phyloP scores from a whole-genome alignment of 2,329 filamentous ascomycete genomes.

The Colletotrichum eremochloae region DNA sequence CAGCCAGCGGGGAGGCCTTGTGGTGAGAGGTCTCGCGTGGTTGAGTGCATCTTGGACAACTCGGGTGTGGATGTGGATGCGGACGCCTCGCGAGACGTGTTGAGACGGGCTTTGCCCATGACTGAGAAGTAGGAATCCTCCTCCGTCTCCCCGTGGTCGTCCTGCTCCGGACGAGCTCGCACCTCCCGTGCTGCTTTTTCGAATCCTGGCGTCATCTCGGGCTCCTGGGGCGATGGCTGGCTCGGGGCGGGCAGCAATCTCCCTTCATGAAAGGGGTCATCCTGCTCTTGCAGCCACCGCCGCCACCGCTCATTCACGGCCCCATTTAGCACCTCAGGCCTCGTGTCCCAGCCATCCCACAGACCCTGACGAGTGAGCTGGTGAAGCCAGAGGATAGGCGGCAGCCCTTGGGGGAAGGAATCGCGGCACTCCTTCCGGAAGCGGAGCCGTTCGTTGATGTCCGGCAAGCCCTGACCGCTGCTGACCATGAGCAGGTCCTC shows the following conservation, averaged over 20 bases:
- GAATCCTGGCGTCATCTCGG: background rate
- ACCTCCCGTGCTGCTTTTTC: background rate
- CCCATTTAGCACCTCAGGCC: constrained; percentile 36
- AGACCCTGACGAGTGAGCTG: constrained; percentile 42
- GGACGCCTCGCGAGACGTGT: constrained; percentile 24
- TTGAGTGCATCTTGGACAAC: constrained; percentile 7
- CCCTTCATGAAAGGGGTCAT: constrained; percentile 35
- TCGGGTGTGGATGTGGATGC: background rate
- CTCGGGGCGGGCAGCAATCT: background rate
- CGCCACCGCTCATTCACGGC: constrained; percentile 40
- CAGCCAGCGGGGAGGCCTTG: constrained; percentile 34
- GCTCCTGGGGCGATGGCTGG: background rate
- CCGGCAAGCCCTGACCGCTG: constrained; percentile 57
- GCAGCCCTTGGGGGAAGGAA: constrained; percentile 57
- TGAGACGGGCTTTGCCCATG: constrained; percentile 31
- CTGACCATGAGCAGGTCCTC: constrained; percentile 67
- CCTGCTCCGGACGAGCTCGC: constrained; percentile 2
- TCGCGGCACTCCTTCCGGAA: constrained; percentile 54
- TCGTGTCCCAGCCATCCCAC: constrained; percentile 42
- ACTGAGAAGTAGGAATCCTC: constrained; percentile 38
- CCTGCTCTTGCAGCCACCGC: constrained; percentile 40
- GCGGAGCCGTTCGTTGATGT: constrained; percentile 53
- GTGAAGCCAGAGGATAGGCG: constrained; percentile 57
- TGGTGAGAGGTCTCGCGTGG: constrained; percentile 26
- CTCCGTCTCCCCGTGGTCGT: constrained; percentile 29